Percentiles rank a stretch among this genome's conserved stretches.
Conservation (phyloP, 139 green algal species). For the Micromonas pusilla region DNA sequence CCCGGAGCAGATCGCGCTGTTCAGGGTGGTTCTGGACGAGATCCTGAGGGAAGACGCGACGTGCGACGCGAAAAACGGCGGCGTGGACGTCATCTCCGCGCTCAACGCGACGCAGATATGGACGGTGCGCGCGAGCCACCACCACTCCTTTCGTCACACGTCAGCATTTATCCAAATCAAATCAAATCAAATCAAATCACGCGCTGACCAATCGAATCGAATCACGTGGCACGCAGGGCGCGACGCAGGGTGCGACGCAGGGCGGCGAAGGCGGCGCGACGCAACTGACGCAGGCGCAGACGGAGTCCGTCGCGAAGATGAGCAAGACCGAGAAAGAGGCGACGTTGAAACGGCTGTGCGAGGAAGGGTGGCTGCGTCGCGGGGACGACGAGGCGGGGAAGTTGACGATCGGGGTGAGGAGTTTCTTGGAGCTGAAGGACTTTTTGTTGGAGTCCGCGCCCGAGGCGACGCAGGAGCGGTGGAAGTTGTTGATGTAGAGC, state of each 20-base stretch:
- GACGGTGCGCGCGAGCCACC: no score
- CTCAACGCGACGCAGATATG: background rate
- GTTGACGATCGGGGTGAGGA: background rate
- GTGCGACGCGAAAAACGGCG: background rate
- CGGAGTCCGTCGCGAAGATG: background rate
- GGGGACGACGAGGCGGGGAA: background rate
- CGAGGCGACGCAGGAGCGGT: background rate
- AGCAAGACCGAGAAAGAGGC: background rate
- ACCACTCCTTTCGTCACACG: no score
- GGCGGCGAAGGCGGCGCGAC: background rate
- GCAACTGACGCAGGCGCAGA: background rate
- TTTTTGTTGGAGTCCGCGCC: slow-evolving; percentile 7
- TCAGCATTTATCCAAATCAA: no score
- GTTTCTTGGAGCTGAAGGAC: slow-evolving; percentile 8
- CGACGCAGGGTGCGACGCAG: background rate
- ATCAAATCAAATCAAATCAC: no score
- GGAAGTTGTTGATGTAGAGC: background rate
- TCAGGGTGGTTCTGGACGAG: slow-evolving; percentile 19
- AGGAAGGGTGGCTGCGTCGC: background rate
- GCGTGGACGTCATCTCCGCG: background rate
- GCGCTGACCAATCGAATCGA: background rate
- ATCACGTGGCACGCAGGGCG: no score
- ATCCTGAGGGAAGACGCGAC: slow-evolving; percentile 1
- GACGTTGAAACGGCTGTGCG: background rate
- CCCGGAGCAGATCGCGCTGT: slow-evolving; percentile 12